Evolutionary conservation across 306 rosid genomes (phyloP).

Genomic region (Sindora glabra): DNA sequence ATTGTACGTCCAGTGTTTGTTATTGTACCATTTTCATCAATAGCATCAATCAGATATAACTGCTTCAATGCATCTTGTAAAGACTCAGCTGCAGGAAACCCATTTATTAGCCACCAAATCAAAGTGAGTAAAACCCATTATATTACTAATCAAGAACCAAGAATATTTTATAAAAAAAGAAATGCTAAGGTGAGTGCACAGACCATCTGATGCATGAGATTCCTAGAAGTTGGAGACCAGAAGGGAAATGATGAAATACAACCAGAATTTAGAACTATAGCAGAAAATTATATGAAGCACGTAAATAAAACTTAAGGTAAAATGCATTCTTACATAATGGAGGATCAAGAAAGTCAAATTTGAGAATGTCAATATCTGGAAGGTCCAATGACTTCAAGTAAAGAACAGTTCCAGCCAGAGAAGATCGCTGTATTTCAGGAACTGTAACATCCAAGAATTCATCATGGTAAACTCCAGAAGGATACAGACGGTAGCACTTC

Average conservation of each 20-base stretch:
- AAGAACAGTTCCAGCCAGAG: slow-evolving; percentile 91
- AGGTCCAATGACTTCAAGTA: slow-evolving; percentile 95
- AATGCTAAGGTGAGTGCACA: not conserved
- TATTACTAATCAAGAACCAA: not conserved
- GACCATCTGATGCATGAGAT: not conserved
- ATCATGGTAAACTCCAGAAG: slow-evolving; percentile 56
- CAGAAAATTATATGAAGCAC: not conserved
- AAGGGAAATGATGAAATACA: not conserved
- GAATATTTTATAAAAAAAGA: not conserved
- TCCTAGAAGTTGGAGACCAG: not conserved
- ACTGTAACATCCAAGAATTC: slow-evolving; percentile 82
- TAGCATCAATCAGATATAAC: slow-evolving; percentile 81
- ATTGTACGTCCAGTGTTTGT: slow-evolving; percentile 76
- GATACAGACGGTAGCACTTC: slow-evolving; percentile 87
- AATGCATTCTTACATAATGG: slow-evolving; percentile 53
- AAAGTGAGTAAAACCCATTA: not conserved
- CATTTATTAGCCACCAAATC: slow-evolving; percentile 21
- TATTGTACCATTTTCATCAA: slow-evolving; percentile 78
- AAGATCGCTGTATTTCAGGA: slow-evolving; percentile 95
- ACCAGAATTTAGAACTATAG: not conserved
- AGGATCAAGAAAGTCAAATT: slow-evolving; percentile 87
- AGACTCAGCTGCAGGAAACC: slow-evolving; percentile 70
- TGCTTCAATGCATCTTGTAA: slow-evolving; percentile 93
- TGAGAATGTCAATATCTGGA: slow-evolving; percentile 84
- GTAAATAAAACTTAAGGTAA: not conserved